Percentiles rank a stretch among this genome's conserved stretches.
phyloP scores from a whole-genome alignment of 768 basidiomycete species.

The Filobasidium floriforme region DNA sequence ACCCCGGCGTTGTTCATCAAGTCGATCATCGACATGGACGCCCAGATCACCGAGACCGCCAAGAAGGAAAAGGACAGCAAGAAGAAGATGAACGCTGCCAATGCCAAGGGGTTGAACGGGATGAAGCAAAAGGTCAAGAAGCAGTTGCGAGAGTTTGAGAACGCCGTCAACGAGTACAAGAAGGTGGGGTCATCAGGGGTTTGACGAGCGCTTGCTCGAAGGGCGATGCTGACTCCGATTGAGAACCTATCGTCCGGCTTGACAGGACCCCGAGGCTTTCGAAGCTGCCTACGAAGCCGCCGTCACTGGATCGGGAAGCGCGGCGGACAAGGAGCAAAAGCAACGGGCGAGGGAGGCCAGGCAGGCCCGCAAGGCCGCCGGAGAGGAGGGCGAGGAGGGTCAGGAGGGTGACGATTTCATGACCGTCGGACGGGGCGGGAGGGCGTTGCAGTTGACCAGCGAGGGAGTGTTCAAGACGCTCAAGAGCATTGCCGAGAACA shows the following conservation, averaged over 20 bases:
- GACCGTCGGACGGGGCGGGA: slow-evolving; percentile 85
- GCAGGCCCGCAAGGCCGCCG: slow-evolving; percentile 34
- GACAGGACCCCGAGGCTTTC: slow-evolving; percentile 79
- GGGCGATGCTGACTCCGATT: background rate
- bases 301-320: slow-evolving; percentile 45
- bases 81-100: slow-evolving; percentile 90
- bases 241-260: background rate
- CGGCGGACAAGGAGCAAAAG: slow-evolving; percentile 47
- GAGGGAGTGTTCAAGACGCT: slow-evolving; percentile 78
- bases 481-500: slow-evolving; percentile 80
- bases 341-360: slow-evolving; percentile 46
- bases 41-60: slow-evolving; percentile 62
- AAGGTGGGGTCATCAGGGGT: slow-evolving; percentile 53
- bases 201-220: background rate
- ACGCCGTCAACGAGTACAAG: slow-evolving; percentile 68
- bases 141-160: slow-evolving; percentile 77
- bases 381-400: slow-evolving; percentile 46
- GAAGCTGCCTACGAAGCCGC: slow-evolving; percentile 60
- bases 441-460: slow-evolving; percentile 67
- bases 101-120: slow-evolving; percentile 88
- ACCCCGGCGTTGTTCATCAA: slow-evolving; percentile 51
- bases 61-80: slow-evolving; percentile 83
- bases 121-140: slow-evolving; percentile 98
- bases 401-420: slow-evolving; percentile 55
- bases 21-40: slow-evolving; percentile 56